Percentiles rank a stretch among this genome's conserved stretches.
These are phyloP conservation scores for Kalanchoe fedtschenkoi DNA, from an alignment of 164 flowering plant species.

Conservation along the genomic window DNA sequence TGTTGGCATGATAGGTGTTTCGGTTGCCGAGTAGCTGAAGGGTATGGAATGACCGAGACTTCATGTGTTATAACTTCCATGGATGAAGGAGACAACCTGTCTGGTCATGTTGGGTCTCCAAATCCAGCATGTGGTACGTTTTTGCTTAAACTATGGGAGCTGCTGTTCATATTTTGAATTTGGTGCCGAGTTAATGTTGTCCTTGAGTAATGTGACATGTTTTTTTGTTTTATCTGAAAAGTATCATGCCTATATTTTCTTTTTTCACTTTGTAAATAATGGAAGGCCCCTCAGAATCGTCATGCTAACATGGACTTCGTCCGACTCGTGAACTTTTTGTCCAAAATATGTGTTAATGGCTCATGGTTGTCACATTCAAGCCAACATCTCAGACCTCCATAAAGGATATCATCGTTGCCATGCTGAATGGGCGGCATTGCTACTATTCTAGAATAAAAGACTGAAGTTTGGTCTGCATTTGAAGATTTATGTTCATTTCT, in stretches of 20 bases:
- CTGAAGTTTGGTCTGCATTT: not conserved
- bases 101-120: constrained; percentile 96
- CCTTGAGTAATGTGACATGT: not conserved
- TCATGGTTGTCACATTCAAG: too few species aligned
- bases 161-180: not conserved
- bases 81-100: constrained; percentile 50
- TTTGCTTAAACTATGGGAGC: not conserved
- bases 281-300: too few species aligned
- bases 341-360: too few species aligned
- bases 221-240: not conserved
- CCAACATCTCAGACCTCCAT: too few species aligned
- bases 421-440: not conserved
- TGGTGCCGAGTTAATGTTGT: not conserved
- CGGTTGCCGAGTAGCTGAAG: constrained; percentile 71
- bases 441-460: not conserved
- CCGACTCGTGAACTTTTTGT: too few species aligned
- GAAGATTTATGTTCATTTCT: not conserved
- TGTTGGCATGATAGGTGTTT: constrained; percentile 49
- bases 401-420: too few species aligned
- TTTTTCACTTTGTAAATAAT: not conserved
- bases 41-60: constrained; percentile 98
- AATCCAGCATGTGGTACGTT: constrained; percentile 87
- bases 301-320: too few species aligned
- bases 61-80: constrained; percentile 68
- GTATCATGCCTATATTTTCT: not conserved